Evolutionary conservation across 495 filamentous ascomycete species (phyloP), one percentile per base, ranked within the genome.

Genomic region (Durotheca rogersii): DNA sequence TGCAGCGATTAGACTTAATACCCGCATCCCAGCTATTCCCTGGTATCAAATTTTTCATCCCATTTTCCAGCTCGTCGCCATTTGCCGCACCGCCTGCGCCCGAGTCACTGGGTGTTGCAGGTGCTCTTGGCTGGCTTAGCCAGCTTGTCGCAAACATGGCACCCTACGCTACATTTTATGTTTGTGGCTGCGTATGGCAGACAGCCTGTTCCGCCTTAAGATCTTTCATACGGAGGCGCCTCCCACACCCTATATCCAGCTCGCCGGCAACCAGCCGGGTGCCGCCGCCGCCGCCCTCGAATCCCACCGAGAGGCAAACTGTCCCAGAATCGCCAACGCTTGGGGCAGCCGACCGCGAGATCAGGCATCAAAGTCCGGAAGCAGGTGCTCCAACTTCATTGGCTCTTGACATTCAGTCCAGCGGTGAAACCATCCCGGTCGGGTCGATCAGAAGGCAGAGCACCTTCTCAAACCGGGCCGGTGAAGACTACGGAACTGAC

Each of bases 1-100:
- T 80, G 25, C 78, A 81, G 47, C 68, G 76, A 37, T 56, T 74
- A 1, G 70, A 75, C 21, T 51, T 81, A 9, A 61, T 76, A 32
- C 57, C 73, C 3, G 51, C 62, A 7, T 58, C 61, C 12, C 55
- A 54, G 5, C 62, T 54, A 35, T 46, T 81, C 11, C 78, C 78
- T 0, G 64, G 58, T 33, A 61, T 61, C 21, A 56, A 48, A 11
- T 80, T 74, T 23, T 77, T 80, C 41, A 61, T 80, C 27, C 77
- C 76, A 0, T 80, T 79, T 18, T 69, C 71, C 17, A 58, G 57
- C 35, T 32, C 61, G 2, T 81, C 78, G 1, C 77, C 73, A 2
- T 68, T 82, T 29, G 41, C 50, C 2, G 41, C 74, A 2, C 72
- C 72, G 4, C 63, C 64, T 0, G 47, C 67, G 3, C 64, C 64